These are phyloP conservation scores for Zygosaccharomyces bailii DNA, from an alignment of 805 yeast genomes.

Conservation along the genomic window DNA sequence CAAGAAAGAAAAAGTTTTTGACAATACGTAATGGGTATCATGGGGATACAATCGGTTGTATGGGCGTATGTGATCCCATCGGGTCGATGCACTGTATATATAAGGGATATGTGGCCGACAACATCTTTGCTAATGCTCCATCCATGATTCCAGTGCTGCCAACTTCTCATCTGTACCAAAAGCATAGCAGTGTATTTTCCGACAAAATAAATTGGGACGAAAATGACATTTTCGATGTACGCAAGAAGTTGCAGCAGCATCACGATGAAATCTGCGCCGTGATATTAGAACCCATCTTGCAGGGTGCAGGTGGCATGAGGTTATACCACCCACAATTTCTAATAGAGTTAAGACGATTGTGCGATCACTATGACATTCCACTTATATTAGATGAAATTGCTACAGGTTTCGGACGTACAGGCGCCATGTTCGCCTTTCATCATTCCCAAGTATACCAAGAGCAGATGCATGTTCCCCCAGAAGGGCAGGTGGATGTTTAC, in stretches of 20 bases:
- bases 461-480: constrained; percentile 8
- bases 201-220: constrained; percentile 19
- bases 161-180: constrained; percentile 11
- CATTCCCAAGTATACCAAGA: constrained; percentile 27
- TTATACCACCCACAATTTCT: constrained; percentile 36
- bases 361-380: constrained; percentile 33
- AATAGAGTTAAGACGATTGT: constrained; percentile 34
- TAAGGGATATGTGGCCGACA: constrained; percentile 31
- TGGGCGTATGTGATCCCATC: constrained; percentile 39
- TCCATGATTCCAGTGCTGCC: constrained; percentile 16
- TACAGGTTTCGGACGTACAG: constrained; percentile 39
- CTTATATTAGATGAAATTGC: constrained; percentile 40
- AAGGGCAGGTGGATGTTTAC: constrained; percentile 18
- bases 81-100: constrained; percentile 36
- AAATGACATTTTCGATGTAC: constrained; percentile 29
- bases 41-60: constrained; percentile 41
- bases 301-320: constrained; percentile 41
- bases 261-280: constrained; percentile 37
- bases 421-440: constrained; percentile 38
- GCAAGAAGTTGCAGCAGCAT: constrained; percentile 29
- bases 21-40: constrained; percentile 39
- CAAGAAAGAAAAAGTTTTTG: constrained; percentile 31
- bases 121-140: constrained; percentile 32
- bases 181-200: constrained; percentile 5
- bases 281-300: constrained; percentile 38